Conservation (phyloP, 2,329 filamentous ascomycete genomes). For the Trichophyton verrucosum region DNA sequence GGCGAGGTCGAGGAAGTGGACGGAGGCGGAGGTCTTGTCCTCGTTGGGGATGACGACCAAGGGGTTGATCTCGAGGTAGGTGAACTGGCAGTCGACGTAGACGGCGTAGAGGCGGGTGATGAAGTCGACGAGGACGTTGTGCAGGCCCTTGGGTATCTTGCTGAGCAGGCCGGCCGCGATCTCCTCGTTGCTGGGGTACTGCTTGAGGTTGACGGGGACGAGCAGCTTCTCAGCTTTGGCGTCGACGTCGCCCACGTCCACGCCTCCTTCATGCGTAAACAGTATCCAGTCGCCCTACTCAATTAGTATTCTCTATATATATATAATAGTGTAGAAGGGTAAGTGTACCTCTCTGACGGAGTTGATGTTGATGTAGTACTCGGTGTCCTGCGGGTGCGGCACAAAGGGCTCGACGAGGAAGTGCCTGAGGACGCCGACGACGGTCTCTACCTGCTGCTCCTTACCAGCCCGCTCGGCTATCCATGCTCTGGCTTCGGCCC, state of each 20-base stretch:
- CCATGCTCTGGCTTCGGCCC: constrained; percentile 89
- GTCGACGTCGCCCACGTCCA: constrained; percentile 98
- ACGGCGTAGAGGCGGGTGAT: constrained; percentile 96
- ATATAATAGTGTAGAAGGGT: constrained; percentile 5
- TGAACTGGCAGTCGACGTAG: constrained; percentile 99
- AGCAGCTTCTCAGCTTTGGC: constrained; percentile 97
- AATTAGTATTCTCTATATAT: constrained; percentile 7
- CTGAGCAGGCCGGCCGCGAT: constrained; percentile 74
- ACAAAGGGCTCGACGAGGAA: constrained; percentile 99
- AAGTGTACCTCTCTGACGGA: constrained; percentile 92
- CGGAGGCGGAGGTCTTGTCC: constrained; percentile 79
- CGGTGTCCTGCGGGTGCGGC: constrained; percentile 84
- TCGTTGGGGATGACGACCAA: constrained; percentile 94
- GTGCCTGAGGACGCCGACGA: constrained; percentile 75
- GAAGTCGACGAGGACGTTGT: constrained; percentile 98
- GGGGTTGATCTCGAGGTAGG: constrained; percentile 99
- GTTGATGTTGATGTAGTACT: constrained; percentile 99
- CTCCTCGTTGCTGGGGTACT: constrained; percentile 93
- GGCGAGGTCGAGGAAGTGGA: constrained; percentile 96
- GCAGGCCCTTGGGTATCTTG: constrained; percentile 87
- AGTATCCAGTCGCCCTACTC: constrained; percentile 94
- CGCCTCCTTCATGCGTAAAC: constrained; percentile 98
- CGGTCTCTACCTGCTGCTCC: constrained; percentile 82
- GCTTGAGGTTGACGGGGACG: constrained; percentile 83
- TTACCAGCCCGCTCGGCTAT: constrained; percentile 85